Evolutionary conservation across 257 asterid species (phyloP).

Genomic region (Plantago elongata): DNA sequence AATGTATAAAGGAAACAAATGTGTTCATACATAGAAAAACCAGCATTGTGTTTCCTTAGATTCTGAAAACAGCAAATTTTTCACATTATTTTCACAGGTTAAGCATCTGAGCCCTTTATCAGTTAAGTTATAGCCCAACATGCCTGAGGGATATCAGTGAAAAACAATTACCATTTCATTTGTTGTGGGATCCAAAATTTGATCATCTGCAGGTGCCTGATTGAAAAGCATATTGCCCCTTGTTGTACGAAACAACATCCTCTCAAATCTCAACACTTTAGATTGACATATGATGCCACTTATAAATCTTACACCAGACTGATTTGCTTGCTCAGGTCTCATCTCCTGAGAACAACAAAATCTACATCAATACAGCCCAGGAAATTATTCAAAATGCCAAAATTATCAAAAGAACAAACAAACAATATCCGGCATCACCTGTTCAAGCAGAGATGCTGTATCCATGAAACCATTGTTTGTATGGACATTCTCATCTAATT

Average conservation of each 20-base stretch:
- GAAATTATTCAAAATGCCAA: slow-evolving; percentile 22
- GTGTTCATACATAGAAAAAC: not conserved
- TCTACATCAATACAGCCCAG: slow-evolving; percentile 24
- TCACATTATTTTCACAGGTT: slow-evolving; percentile 3
- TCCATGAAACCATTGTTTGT: slow-evolving; percentile 46
- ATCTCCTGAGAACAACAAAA: slow-evolving; percentile 61
- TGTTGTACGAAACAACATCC: slow-evolving; percentile 96
- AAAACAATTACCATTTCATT: slow-evolving; percentile 64
- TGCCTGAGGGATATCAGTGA: slow-evolving; percentile 19
- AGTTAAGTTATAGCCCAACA: slow-evolving; percentile 1
- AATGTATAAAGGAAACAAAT: not conserved
- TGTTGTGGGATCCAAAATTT: slow-evolving; percentile 76
- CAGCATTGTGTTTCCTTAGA: not conserved
- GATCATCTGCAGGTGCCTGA: slow-evolving; percentile 72
- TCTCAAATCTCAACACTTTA: slow-evolving; percentile 73
- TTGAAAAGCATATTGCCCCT: slow-evolving; percentile 98
- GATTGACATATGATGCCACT: slow-evolving; percentile 88
- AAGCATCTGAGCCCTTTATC: slow-evolving; percentile 7
- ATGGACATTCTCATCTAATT: slow-evolving; percentile 63
- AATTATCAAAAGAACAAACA: slow-evolving; percentile 15
- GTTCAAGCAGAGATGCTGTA: slow-evolving; percentile 70
- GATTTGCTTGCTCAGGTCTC: slow-evolving; percentile 71
- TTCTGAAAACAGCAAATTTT: not conserved
- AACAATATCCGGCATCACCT: slow-evolving; percentile 40
- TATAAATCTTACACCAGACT: slow-evolving; percentile 88